Evolutionary conservation across 2,329 filamentous ascomycete species (phyloP).

Genomic region (Cladosporium sp.): DNA sequence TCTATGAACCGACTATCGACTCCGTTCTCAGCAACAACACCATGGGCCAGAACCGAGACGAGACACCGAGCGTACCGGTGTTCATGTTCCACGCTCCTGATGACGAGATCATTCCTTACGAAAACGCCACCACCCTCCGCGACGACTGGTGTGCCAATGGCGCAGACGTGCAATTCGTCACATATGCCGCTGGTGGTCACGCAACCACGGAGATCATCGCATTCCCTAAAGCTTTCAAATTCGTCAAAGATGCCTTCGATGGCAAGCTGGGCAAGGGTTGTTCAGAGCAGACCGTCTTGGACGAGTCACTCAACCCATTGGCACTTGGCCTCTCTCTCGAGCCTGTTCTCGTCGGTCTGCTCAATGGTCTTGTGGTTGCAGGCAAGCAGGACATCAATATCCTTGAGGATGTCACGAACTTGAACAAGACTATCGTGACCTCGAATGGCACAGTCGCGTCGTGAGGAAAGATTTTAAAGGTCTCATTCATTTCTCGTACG

Average conservation of each 20-base stretch:
- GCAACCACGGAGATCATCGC: constrained; percentile 24
- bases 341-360: constrained; percentile 21
- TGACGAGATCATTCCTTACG: constrained; percentile 29
- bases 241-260: constrained; percentile 23
- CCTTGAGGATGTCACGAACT: background rate
- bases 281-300: constrained; percentile 16
- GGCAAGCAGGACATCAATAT: constrained; percentile 22
- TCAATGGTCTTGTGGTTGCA: constrained; percentile 19
- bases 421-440: constrained; percentile 5
- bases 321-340: constrained; percentile 24
- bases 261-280: constrained; percentile 21
- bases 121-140: constrained; percentile 23
- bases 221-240: constrained; percentile 21
- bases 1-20: constrained; percentile 21
- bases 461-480: no score
- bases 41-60: constrained; percentile 21
- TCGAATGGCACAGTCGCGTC: no score
- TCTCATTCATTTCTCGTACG: no score
- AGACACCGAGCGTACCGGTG: constrained; percentile 26
- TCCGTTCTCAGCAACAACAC: constrained; percentile 17
- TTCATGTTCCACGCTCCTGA: constrained; percentile 25
- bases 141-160: constrained; percentile 26
- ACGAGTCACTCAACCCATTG: constrained; percentile 20
- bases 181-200: constrained; percentile 24
- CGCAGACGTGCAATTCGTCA: constrained; percentile 24